phyloP scores from a whole-genome alignment of 2,329 filamentous ascomycete species.

The Fusarium verrucosum region DNA sequence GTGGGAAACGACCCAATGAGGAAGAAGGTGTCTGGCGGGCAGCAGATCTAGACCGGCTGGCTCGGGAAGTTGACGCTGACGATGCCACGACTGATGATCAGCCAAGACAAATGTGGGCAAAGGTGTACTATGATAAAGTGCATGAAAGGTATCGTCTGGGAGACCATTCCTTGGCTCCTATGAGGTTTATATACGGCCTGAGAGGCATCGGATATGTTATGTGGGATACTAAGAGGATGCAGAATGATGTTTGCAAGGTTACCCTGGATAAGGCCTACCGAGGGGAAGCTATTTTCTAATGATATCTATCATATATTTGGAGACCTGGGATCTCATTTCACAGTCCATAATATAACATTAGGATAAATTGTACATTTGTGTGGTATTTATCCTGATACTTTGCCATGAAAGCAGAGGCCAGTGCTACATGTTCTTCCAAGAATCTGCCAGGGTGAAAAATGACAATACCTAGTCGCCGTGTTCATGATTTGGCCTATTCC shows the following conservation, averaged over 20 bases:
- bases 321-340: not conserved
- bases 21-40: constrained; percentile 14
- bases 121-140: constrained; percentile 27
- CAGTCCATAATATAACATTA: not conserved
- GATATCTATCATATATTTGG: no score
- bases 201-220: constrained; percentile 36
- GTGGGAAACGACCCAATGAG: not conserved
- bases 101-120: constrained; percentile 32
- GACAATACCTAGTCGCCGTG: no score
- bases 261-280: constrained; percentile 31
- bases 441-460: no score
- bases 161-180: constrained; percentile 23
- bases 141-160: constrained; percentile 31
- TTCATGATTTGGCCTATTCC: no score
- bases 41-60: constrained; percentile 35
- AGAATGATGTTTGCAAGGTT: constrained; percentile 24
- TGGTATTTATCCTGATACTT: no score
- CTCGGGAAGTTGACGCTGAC: constrained; percentile 26
- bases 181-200: constrained; percentile 34
- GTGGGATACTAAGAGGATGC: constrained; percentile 36
- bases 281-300: constrained; percentile 31
- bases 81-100: constrained; percentile 24
- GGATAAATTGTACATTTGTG: no score
- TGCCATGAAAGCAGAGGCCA: no score
- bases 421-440: no score